Percentiles rank a stretch among this genome's conserved stretches.
These are phyloP conservation scores for Aureobasidium musti DNA, from an alignment of 2,329 filamentous ascomycete species.

Conservation along the genomic window DNA sequence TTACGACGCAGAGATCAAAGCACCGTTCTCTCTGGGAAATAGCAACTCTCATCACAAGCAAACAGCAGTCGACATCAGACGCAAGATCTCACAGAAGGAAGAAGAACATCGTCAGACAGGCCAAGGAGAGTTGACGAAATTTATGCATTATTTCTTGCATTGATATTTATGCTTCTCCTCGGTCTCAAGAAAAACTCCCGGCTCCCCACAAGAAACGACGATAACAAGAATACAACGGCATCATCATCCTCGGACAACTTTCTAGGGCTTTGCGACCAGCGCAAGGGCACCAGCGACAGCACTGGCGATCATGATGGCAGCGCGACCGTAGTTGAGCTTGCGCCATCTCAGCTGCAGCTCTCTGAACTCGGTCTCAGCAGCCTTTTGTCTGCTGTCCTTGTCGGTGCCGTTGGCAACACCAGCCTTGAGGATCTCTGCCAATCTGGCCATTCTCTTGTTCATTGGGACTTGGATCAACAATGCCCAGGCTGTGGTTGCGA, in stretches of 20 bases:
- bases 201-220: conserved; percentile 17
- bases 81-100: background rate
- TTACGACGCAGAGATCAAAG: conserved; percentile 1
- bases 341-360: conserved; percentile 37
- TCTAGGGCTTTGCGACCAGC: conserved; percentile 26
- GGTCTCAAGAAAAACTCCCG: background rate
- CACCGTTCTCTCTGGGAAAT: background rate
- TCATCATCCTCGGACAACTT: background rate
- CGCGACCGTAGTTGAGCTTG: conserved; percentile 36
- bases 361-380: conserved; percentile 37
- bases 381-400: conserved; percentile 31
- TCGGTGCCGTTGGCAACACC: conserved; percentile 33
- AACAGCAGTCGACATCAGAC: background rate
- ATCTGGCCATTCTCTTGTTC: conserved; percentile 38
- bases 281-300: conserved; percentile 28
- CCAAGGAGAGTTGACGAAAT: background rate
- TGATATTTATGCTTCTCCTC: conserved; percentile 2
- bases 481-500: conserved; percentile 39
- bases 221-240: conserved; percentile 11
- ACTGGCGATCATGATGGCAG: conserved; percentile 35
- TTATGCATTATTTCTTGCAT: conserved; percentile 1
- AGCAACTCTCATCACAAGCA: background rate
- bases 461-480: conserved; percentile 39
- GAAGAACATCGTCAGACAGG: background rate
- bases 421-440: conserved; percentile 34